Percentiles rank a stretch among this genome's conserved stretches.
Evolutionary conservation across 2,329 filamentous ascomycete genomes (phyloP).

Genomic region (Dothidotthia symphoricarpi): DNA sequence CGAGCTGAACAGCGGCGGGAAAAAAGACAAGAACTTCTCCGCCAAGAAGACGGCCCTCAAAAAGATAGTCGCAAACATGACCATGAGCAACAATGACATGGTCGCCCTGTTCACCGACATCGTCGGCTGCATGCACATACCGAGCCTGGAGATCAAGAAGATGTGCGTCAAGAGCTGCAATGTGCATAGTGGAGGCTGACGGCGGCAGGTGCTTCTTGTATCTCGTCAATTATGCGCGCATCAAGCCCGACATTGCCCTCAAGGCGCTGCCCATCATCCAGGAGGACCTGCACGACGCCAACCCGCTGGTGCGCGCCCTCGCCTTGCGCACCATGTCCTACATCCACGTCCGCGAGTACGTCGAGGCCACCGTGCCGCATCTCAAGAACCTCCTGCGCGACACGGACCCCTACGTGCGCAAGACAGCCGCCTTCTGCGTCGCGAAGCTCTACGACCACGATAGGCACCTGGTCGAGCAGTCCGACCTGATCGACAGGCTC

Average conservation of each 20-base stretch:
- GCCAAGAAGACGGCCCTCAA: constrained; percentile 97
- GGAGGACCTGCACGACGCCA: constrained; percentile 90
- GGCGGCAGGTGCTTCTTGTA: constrained; percentile 86
- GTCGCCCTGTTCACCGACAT: constrained; percentile 94
- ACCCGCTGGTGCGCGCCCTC: constrained; percentile 87
- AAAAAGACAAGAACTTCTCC: constrained; percentile 96
- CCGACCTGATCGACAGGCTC: constrained; percentile 86
- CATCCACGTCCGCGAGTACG: constrained; percentile 92
- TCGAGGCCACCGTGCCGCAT: constrained; percentile 82
- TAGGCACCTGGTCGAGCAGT: constrained; percentile 80
- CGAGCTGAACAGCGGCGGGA: constrained; percentile 88
- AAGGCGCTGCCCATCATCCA: constrained; percentile 88
- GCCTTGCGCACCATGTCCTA: constrained; percentile 96
- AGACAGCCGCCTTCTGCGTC: constrained; percentile 93
- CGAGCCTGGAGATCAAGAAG: constrained; percentile 97
- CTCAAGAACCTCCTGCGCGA: constrained; percentile 83
- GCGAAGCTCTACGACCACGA: constrained; percentile 98
- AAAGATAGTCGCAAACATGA: constrained; percentile 99
- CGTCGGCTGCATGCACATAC: constrained; percentile 91
- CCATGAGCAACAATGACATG: constrained; percentile 99
- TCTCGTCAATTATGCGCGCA: constrained; percentile 92
- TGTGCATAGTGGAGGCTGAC: constrained; percentile 31
- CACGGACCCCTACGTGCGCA: constrained; percentile 90
- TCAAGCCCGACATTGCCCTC: constrained; percentile 89
- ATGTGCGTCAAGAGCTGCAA: constrained; percentile 63